A percentile compares a stretch with the other conserved stretches of the same genome.
Conservation (phyloP, 768 basidiomycete species). For the Pleurotus cornucopiae region DNA sequence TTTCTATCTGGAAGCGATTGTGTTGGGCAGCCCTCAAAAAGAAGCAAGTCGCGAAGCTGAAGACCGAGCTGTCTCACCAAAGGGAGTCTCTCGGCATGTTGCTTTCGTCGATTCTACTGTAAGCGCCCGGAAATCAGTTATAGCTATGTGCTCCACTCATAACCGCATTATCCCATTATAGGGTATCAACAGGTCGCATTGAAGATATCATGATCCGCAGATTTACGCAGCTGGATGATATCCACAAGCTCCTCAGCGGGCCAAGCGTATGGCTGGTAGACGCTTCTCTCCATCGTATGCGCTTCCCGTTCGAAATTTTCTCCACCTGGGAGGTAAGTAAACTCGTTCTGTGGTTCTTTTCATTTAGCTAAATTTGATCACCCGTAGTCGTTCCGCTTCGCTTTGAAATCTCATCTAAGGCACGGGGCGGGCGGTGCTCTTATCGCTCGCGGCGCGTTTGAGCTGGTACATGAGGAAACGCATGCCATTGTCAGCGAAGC, state of each 20-base stretch:
- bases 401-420: not conserved
- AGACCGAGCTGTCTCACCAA: not conserved
- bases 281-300: not conserved
- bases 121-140: not conserved
- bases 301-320: not conserved
- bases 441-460: not conserved
- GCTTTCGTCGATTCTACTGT: not conserved
- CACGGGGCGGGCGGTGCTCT: not conserved
- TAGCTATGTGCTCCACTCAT: not conserved
- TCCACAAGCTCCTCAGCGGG: not conserved
- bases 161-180: not conserved
- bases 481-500: not conserved
- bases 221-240: not conserved
- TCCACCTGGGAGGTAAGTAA: not conserved
- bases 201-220: not conserved
- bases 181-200: not conserved
- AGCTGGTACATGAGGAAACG: not conserved
- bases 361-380: not conserved
- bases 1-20: conserved; percentile 2
- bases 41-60: conserved; percentile 2
- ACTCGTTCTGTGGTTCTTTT: not conserved
- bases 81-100: not conserved
- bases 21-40: conserved; percentile 1
- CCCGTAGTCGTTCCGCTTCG: not conserved
- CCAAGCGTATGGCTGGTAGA: conserved; percentile 1